phyloP scores from a whole-genome alignment of 768 basidiomycete genomes.

The Leccinum obscurum region DNA sequence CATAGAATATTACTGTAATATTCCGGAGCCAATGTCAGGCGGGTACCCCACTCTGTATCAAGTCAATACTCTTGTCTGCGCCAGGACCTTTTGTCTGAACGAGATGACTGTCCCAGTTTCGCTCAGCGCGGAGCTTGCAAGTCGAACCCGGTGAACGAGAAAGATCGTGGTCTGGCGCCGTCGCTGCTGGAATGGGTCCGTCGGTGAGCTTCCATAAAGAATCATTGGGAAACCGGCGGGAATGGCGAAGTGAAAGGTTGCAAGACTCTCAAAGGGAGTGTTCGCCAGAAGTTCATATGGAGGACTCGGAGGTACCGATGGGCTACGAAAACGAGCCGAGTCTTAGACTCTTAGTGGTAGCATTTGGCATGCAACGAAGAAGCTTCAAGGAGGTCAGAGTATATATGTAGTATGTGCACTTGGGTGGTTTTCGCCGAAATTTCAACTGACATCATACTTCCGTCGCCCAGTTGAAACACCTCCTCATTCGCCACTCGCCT shows the following conservation, averaged over 20 bases:
- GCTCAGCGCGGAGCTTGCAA: conserved; percentile 77
- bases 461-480: no score
- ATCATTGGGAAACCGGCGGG: conserved; percentile 34
- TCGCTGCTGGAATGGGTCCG: conserved; percentile 43
- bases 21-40: conserved; percentile 61
- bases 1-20: no score
- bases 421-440: no score
- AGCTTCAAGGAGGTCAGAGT: no score
- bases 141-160: conserved; percentile 75
- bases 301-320: no score
- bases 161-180: conserved; percentile 47
- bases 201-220: conserved; percentile 76
- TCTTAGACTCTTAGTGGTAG: no score
- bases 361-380: no score
- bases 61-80: conserved; percentile 70
- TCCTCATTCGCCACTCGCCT: no score
- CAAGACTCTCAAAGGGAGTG: conserved; percentile 2
- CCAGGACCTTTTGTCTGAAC: conserved; percentile 47
- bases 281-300: conserved; percentile 10
- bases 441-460: no score
- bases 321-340: no score
- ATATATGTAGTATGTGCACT: no score
- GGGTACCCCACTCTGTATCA: conserved; percentile 64
- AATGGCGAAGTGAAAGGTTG: conserved; percentile 1
- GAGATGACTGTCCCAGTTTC: conserved; percentile 66